A percentile compares a stretch with the other conserved stretches of the same genome.
These are phyloP conservation scores for Hemisphaericaspora xylofermentans DNA, from an alignment of 1,139 yeast species.

Conservation along the genomic window DNA sequence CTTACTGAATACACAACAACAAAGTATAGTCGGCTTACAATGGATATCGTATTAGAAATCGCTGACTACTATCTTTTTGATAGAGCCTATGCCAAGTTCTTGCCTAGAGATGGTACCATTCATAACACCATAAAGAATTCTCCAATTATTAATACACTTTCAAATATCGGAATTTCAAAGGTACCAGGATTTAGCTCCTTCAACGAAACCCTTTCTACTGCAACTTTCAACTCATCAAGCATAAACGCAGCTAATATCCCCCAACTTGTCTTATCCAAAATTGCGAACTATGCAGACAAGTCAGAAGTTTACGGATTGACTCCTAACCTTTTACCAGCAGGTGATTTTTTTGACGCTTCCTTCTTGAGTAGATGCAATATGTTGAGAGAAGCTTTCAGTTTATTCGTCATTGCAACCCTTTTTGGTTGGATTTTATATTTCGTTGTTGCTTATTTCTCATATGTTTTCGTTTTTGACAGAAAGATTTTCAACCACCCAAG, in stretches of 20 bases:
- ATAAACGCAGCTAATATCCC: conserved; percentile 15
- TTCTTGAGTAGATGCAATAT: conserved; percentile 68
- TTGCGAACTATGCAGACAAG: conserved; percentile 29
- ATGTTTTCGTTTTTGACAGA: conserved; percentile 76
- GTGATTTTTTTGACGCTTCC: conserved; percentile 58
- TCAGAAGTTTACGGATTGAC: conserved; percentile 39
- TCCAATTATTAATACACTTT: conserved; percentile 7
- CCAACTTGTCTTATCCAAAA: conserved; percentile 12
- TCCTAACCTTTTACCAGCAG: conserved; percentile 41
- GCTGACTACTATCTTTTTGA: conserved; percentile 74
- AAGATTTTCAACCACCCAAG: conserved; percentile 93
- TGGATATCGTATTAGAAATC: conserved; percentile 89
- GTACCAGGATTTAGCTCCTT: background rate
- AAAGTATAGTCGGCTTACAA: conserved; percentile 21
- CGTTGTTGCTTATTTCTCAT: conserved; percentile 72
- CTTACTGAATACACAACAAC: too few relatives aligned
- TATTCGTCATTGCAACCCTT: conserved; percentile 69
- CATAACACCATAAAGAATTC: conserved; percentile 14
- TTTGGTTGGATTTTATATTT: conserved; percentile 86
- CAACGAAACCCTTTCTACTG: conserved; percentile 5
- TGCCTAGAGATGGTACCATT: conserved; percentile 36
- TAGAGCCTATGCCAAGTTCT: conserved; percentile 56
- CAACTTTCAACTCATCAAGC: conserved; percentile 7
- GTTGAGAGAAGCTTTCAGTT: conserved; percentile 66
- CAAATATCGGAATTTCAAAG: conserved; percentile 1